phyloP scores from a whole-genome alignment of 768 basidiomycete species.

The Podaxis pistillaris region DNA sequence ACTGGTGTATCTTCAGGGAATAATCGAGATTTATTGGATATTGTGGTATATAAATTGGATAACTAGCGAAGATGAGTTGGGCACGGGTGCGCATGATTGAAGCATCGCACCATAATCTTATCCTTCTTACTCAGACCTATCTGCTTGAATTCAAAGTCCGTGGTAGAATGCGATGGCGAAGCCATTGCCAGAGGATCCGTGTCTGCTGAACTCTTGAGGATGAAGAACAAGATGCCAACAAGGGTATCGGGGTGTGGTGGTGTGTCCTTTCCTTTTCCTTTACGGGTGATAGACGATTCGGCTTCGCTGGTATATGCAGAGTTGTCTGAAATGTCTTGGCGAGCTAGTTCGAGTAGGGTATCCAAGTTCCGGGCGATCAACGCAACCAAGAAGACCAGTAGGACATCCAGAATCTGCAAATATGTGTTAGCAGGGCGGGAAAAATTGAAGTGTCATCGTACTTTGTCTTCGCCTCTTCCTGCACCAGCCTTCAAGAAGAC shows the following conservation, averaged over 20 bases:
- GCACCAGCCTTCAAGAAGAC: conserved; percentile 57
- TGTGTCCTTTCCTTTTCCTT: conserved; percentile 15
- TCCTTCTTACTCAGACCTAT: conserved; percentile 60
- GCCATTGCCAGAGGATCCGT: conserved; percentile 53
- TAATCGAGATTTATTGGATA: conserved; percentile 33
- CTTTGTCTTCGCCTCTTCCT: conserved; percentile 58
- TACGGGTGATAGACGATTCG: conserved; percentile 9
- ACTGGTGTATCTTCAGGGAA: conserved; percentile 34
- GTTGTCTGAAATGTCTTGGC: conserved; percentile 18
- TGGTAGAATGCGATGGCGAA: conserved; percentile 20
- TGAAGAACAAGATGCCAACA: conserved; percentile 40
- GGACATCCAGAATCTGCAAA: conserved; percentile 59
- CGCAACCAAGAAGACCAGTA: conserved; percentile 59
- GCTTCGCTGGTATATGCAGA: conserved; percentile 12
- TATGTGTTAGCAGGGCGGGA: conserved; percentile 1
- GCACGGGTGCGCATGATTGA: neutral
- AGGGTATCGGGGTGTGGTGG: conserved; percentile 22
- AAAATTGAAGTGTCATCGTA: conserved; percentile 1
- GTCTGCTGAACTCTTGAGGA: conserved; percentile 32
- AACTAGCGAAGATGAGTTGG: conserved; percentile 25
- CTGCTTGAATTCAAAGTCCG: conserved; percentile 45
- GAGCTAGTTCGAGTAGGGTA: conserved; percentile 55
- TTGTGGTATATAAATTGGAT: conserved; percentile 32
- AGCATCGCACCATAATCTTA: conserved; percentile 43
- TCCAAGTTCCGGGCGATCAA: conserved; percentile 59